A percentile compares a stretch with the other conserved stretches of the same genome.
phyloP scores from a whole-genome alignment of 805 yeast species.

The Kurtzmaniella cleridarum region DNA sequence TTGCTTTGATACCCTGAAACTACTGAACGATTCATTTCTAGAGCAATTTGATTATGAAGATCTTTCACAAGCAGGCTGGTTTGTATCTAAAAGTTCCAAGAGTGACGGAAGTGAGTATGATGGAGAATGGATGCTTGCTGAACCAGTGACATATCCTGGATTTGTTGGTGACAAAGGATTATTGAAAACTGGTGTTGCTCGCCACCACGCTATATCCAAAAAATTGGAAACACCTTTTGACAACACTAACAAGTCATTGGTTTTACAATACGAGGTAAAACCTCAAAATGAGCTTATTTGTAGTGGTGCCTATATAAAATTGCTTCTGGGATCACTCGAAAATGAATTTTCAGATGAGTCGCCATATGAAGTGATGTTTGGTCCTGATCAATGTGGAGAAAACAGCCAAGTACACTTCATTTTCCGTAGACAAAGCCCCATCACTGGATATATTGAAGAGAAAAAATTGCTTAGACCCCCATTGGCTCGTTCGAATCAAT shows the following conservation, averaged over 20 bases:
- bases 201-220: conserved; percentile 77
- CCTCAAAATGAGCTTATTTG: conserved; percentile 73
- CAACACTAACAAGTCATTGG: conserved; percentile 61
- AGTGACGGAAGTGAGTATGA: conserved; percentile 53
- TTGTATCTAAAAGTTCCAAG: conserved; percentile 50
- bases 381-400: conserved; percentile 87
- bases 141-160: conserved; percentile 48
- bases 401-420: conserved; percentile 79
- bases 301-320: conserved; percentile 87
- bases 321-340: conserved; percentile 37
- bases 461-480: conserved; percentile 68
- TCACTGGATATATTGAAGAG: conserved; percentile 56
- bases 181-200: conserved; percentile 69
- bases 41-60: conserved; percentile 50
- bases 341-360: conserved; percentile 57
- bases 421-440: conserved; percentile 51
- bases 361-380: conserved; percentile 85
- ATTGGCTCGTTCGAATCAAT: conserved; percentile 50
- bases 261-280: conserved; percentile 86
- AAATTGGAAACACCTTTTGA: conserved; percentile 52
- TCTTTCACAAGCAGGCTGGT: conserved; percentile 30
- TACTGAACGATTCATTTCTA: conserved; percentile 46
- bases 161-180: conserved; percentile 67
- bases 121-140: conserved; percentile 73
- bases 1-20: conserved; percentile 29